Base-by-base conservation (phyloP, 2,329 filamentous ascomycete genomes). In the Madurella fahalii region DNA sequence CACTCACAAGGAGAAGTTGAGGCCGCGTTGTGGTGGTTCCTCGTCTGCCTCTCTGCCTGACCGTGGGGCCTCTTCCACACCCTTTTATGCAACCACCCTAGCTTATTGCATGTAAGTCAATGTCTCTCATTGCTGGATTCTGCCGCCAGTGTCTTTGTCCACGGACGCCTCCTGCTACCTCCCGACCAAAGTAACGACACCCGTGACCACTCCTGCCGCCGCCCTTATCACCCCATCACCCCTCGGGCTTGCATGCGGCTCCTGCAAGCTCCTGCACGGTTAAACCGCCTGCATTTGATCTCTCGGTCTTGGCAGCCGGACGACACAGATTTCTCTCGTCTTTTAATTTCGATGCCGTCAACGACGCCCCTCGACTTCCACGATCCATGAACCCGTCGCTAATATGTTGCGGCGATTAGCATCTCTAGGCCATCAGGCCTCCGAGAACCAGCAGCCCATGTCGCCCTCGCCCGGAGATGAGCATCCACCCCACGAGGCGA, bases 381-480 rank as follows among this genome's bases (percentile, higher is more conserved):
- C 31, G 2, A 37, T 39, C 40, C 51, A 56, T 56, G 59, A 54
- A 57, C 59, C 47, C 57, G 59, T 48, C 54, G 64, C 72, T 75
- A 63, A 75, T 64, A 74, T 76, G 72, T 66, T 74, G 52, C 70
- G 70, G 56, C 69, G 69, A 61, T 64, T 74, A 76, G 74, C 69
- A 64, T 74, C 71, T 59, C 65, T 72, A 55, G 72, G 74, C 68
- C 72, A 72, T 58, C 67, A 65, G 69, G 72, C 70, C 68, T 66
- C 65, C 61, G 69, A 73, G 63, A 67, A 69, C 60, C 68, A 74
- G 69, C 73, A 74, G 69, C 75, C 76, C 74, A 86, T 86, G 83
- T 78, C 82, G 72, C 79, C 80, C 57, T 76, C 77, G 65, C 72
- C 77, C 62, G 80, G 80, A 74, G 81, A 85, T 74, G 78, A 77